Base-by-base conservation (phyloP, 2,329 filamentous ascomycete species). In the Akanthomyces muscarius region DNA sequence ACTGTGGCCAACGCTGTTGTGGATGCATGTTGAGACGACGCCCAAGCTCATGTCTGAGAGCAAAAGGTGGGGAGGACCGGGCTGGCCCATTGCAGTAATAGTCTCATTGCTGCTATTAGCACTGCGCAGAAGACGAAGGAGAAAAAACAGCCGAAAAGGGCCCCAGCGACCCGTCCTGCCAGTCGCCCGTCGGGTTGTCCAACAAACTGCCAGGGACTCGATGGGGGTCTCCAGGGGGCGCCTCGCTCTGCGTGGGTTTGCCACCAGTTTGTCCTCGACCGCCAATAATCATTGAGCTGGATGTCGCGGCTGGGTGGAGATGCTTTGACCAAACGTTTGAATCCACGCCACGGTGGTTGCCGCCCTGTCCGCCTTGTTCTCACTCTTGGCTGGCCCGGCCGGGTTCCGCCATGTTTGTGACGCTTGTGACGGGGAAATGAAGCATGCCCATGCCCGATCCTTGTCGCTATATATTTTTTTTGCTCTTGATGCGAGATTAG, bases 41-140 rank as follows among this genome's bases (percentile, higher is more conserved):
- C 52, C 54, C 41, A 57, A 63, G 61, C 61, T 63, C 61, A 63
- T 30, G 61, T 63, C 61, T 63, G 61, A 63, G 61, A 63, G 61
- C 36, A 60, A 61, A 41, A 28, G 60, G 28, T 38, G 60, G 44
- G 60, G 45, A 28, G 44, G 60, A 62, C 51, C 42, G 50, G 60
- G 60, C 51, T 62, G 60, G 42, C 42, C 50, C 42, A 62, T 16
- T 47, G 7, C 14, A 62, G 50, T 62, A 41, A 48, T 38, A 45
- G 53, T 59, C 44, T 38, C 45, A 33, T 41, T 42, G 44, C 56
- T 59, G 47, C 56, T 59, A 59, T 51, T 59, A 59, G 54, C 38
- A 3, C 54, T 16, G 7, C 28, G 16, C 16, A 48, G 11, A 50
- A 41, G 13, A 7, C 1, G 28, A 47, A 21, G 18, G 5, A 38